Conservation (phyloP, 2,329 filamentous ascomycete genomes). For the Stromatinia cepivora region DNA sequence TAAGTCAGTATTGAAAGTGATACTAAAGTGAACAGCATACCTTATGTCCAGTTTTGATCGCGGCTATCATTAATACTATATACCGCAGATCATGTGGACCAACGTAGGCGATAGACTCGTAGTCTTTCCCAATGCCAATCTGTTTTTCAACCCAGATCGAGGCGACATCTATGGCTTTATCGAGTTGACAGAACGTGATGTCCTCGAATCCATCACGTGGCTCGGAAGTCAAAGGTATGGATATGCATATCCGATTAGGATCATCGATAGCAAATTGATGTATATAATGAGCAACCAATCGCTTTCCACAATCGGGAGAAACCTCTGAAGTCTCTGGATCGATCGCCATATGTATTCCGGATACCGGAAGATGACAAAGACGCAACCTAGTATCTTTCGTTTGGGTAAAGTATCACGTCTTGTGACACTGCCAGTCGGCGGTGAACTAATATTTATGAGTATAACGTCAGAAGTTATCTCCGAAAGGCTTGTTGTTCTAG, state of each 20-base stretch:
- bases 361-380: too few species aligned
- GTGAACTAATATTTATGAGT: not conserved
- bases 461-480: not conserved
- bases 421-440: not conserved
- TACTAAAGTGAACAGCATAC: not conserved
- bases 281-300: constrained; percentile 7
- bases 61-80: constrained; percentile 8
- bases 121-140: constrained; percentile 25
- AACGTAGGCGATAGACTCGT: constrained; percentile 48
- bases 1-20: not conserved
- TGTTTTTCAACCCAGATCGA: constrained; percentile 25
- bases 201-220: constrained; percentile 24
- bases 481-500: not conserved
- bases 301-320: constrained; percentile 10
- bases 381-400: not conserved
- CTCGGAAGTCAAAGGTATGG: constrained; percentile 3
- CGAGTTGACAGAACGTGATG: constrained; percentile 27
- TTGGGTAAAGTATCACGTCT: not conserved
- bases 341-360: not conserved
- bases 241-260: constrained; percentile 15
- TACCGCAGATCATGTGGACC: constrained; percentile 34
- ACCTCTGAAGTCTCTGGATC: not conserved
- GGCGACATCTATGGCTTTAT: constrained; percentile 29
- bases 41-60: constrained; percentile 21
- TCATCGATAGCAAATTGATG: constrained; percentile 10